Evolutionary conservation across 2,329 filamentous ascomycete species (phyloP).

Genomic region (Eurotiales sp.): DNA sequence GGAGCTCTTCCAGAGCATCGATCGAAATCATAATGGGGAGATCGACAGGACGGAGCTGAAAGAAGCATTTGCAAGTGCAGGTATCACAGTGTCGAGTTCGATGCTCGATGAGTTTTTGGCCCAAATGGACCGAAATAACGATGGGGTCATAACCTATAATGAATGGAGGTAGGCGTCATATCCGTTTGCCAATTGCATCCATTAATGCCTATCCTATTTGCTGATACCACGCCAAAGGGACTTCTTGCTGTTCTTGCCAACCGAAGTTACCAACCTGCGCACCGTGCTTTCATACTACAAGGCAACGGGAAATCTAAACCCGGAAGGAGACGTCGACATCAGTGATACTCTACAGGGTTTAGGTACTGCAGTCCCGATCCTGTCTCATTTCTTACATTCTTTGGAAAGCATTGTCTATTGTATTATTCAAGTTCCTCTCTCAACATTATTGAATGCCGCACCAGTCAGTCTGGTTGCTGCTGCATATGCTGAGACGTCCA

Average conservation of each 20-base stretch:
- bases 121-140: constrained; percentile 83
- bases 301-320: constrained; percentile 80
- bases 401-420: constrained; percentile 34
- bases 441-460: constrained; percentile 28
- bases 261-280: constrained; percentile 63
- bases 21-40: constrained; percentile 77
- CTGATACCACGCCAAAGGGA: constrained; percentile 64
- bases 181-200: background rate
- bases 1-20: constrained; percentile 79
- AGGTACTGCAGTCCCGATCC: constrained; percentile 63
- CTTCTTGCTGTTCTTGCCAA: constrained; percentile 84
- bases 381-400: constrained; percentile 32
- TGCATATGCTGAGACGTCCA: constrained; percentile 23
- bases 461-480: constrained; percentile 29
- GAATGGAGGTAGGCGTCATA: constrained; percentile 80
- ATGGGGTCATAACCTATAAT: constrained; percentile 82
- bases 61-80: constrained; percentile 71
- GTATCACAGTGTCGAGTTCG: constrained; percentile 71
- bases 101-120: constrained; percentile 82
- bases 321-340: constrained; percentile 91
- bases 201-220: constrained; percentile 10
- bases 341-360: constrained; percentile 87
- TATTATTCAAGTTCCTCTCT: constrained; percentile 31
- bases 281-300: constrained; percentile 89
- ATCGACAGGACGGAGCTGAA: constrained; percentile 83